Base-by-base conservation (phyloP, 2,329 filamentous ascomycete genomes). In the Fusarium chaquense region DNA sequence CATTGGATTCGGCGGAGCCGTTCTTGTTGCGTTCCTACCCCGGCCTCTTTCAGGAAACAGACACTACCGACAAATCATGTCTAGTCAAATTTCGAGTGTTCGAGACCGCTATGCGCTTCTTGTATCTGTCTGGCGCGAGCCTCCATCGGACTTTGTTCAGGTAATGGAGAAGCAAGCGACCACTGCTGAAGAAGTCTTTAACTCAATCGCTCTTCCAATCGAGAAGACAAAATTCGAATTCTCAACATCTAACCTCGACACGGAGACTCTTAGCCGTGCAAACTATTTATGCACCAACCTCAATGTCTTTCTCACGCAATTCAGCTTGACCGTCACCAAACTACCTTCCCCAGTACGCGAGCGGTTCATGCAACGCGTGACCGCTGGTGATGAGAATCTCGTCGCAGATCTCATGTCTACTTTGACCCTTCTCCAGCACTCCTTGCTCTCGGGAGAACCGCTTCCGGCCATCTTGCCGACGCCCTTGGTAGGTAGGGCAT, bases 161-260 rank as follows among this genome's bases (percentile, higher is more conserved):
- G 59, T 64, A 6, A 41, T 64, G 2, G 61, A 64, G 16, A 64
- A 64, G 12, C 51, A 64, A 35, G 40, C 59, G 15, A 64, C 59
- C 1, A 58, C 59, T 2, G 40, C 45, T 1, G 60, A 65, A 24
- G 61, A 64, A 15, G 11, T 64, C 1, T 32, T 64, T 0, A 64
- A 50, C 45, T 64, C 61, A 3, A 64, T 64, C 32, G 51, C 26
- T 5, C 50, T 65, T n/a, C 59, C 59, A 1, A 65, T 64, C 0
- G 36, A 47, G 1, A 64, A 64, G 32, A 64, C 61, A 3, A 64
- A 64, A 13, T 64, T 64, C 13, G 61, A 64, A 26, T 64, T 64
- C 38, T 64, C 61, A 7, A 64, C 61, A 6, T 64, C 61, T 6
- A 64, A 64, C 12, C 43, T 64, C 4, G 61, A 64, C 3, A 64